A percentile compares a stretch with the other conserved stretches of the same genome.
Conservation (phyloP, 768 basidiomycete species). For the Agrocybe chaxingu region DNA sequence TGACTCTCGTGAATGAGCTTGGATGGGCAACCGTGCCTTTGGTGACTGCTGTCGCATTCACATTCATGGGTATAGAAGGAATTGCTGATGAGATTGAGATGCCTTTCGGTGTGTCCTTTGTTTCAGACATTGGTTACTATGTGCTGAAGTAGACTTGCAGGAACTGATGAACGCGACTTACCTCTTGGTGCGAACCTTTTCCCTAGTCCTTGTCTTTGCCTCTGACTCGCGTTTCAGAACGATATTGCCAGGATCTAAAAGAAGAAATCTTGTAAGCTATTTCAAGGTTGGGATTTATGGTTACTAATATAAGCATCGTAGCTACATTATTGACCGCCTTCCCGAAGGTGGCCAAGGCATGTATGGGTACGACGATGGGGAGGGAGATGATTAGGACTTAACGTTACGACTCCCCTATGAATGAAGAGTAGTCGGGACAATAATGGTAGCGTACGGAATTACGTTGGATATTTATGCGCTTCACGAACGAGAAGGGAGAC, state of each 20-base stretch:
- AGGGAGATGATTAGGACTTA: constrained; percentile 64
- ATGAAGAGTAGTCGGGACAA: neutral
- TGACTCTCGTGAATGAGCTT: constrained; percentile 79
- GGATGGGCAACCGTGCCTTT: constrained; percentile 85
- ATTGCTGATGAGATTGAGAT: constrained; percentile 95
- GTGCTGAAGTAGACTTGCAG: constrained; percentile 22
- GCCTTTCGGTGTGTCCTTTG: constrained; percentile 71
- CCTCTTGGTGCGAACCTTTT: constrained; percentile 58
- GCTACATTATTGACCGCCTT: constrained; percentile 67
- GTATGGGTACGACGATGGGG: constrained; percentile 74
- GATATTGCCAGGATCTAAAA: constrained; percentile 81
- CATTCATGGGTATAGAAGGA: constrained; percentile 92
- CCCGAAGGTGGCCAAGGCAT: constrained; percentile 74
- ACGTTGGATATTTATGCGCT: neutral
- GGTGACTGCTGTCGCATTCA: constrained; percentile 84
- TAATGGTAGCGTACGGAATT: neutral
- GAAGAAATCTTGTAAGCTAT: constrained; percentile 75
- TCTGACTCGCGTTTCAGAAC: constrained; percentile 43
- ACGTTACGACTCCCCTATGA: neutral
- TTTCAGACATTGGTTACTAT: neutral
- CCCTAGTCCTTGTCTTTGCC: neutral
- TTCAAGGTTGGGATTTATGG: constrained; percentile 4
- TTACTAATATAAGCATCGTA: constrained; percentile 22
- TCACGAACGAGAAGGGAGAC: neutral
- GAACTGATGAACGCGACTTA: constrained; percentile 63